Evolutionary conservation across 148 eudicot genomes (phyloP).

Genomic region (Suaeda aralocaspica): DNA sequence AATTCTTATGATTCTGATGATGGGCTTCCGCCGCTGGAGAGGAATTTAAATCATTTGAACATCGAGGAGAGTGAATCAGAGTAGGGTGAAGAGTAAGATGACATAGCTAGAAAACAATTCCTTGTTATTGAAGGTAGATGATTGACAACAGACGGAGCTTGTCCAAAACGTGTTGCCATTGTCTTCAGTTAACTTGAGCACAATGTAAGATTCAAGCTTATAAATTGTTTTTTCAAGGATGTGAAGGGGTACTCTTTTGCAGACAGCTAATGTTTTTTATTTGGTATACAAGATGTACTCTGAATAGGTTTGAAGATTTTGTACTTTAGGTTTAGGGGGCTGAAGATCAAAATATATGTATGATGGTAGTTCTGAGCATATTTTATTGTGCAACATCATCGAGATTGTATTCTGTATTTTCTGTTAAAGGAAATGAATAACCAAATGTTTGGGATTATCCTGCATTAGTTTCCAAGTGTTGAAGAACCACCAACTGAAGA

Average conservation of each 20-base stretch:
- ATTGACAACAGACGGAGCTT: not conserved
- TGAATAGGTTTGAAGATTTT: too few relatives aligned
- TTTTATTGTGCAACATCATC: too few relatives aligned
- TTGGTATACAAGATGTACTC: too few relatives aligned
- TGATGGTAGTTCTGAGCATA: too few relatives aligned
- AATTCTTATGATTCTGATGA: constrained; percentile 70
- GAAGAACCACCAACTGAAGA: too few relatives aligned
- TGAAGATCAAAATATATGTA: too few relatives aligned
- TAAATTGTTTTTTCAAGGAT: not conserved
- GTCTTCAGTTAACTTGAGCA: not conserved
- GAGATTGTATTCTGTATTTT: too few relatives aligned
- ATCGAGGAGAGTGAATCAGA: constrained; percentile 58
- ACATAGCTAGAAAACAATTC: not conserved
- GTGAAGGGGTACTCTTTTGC: not conserved
- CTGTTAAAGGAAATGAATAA: too few relatives aligned
- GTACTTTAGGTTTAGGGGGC: too few relatives aligned
- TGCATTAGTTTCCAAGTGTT: too few relatives aligned
- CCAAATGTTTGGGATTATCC: too few relatives aligned
- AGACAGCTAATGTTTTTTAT: too few relatives aligned
- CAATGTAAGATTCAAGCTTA: not conserved
- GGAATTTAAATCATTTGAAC: constrained; percentile 69
- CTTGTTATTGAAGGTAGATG: not conserved
- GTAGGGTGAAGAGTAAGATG: constrained; percentile 49
- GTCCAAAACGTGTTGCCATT: not conserved
- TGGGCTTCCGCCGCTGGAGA: constrained; percentile 89